These are phyloP conservation scores for Mediolabrus comicus DNA, from an alignment of 108 stramenopile genomes.

Conservation along the genomic window DNA sequence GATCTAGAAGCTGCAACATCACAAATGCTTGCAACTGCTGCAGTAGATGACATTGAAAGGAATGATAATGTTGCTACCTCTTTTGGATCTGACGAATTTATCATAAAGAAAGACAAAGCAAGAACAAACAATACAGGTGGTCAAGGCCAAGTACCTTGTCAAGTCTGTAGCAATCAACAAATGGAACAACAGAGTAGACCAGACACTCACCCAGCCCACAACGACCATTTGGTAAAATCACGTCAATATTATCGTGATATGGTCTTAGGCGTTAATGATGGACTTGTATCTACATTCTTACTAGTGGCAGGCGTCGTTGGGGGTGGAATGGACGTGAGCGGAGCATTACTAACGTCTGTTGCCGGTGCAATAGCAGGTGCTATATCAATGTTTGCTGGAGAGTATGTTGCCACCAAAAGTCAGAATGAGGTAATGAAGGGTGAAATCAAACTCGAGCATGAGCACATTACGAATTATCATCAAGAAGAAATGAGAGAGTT, in stretches of 20 bases:
- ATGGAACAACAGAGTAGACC: too few species aligned
- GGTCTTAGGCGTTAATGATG: constrained; percentile 79
- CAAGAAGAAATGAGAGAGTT: constrained; percentile 60
- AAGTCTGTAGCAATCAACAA: too few species aligned
- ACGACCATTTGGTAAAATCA: constrained; percentile 60
- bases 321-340: constrained; percentile 57
- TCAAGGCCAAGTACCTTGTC: too few species aligned
- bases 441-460: constrained; percentile 67
- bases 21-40: neutral
- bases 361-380: constrained; percentile 77
- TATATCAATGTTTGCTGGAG: constrained; percentile 76
- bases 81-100: neutral
- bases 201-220: constrained; percentile 28
- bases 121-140: too few species aligned
- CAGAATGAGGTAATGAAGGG: constrained; percentile 80
- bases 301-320: constrained; percentile 76
- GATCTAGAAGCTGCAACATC: neutral
- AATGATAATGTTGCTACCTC: neutral
- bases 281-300: constrained; percentile 71
- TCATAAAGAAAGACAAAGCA: neutral
- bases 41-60: neutral
- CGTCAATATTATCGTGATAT: constrained; percentile 85
- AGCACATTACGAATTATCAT: constrained; percentile 55
- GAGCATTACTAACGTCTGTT: constrained; percentile 68
- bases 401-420: constrained; percentile 77